These are phyloP conservation scores for Monoraphidium neglectum DNA, from an alignment of 139 green algal genomes.

Conservation along the genomic window DNA sequence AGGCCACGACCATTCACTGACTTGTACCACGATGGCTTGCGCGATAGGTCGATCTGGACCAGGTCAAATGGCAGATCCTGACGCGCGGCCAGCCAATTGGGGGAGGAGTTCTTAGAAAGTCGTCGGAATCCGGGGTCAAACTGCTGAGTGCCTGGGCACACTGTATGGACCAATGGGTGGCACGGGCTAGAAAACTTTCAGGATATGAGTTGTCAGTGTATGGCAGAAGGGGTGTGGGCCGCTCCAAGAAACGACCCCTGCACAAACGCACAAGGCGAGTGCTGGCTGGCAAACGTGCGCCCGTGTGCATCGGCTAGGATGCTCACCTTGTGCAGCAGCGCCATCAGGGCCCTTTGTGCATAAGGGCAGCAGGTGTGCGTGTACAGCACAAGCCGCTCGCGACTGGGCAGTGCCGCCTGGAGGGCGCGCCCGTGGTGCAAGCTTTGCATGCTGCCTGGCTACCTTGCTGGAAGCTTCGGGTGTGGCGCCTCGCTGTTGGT, in stretches of 20 bases:
- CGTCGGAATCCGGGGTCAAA: no score
- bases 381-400: constrained; percentile 42
- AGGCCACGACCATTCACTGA: constrained; percentile 45
- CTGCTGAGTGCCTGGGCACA: no score
- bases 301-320: neutral
- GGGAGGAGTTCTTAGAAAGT: no score
- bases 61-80: constrained; percentile 47
- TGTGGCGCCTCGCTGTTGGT: no score
- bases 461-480: no score
- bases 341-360: constrained; percentile 57
- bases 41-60: constrained; percentile 65
- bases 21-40: constrained; percentile 60
- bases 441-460: neutral
- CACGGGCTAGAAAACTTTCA: no score
- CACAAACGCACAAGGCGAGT: neutral
- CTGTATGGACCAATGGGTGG: no score
- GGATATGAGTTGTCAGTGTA: no score
- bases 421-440: constrained; percentile 14
- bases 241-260: no score
- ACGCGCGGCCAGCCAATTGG: neutral
- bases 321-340: constrained; percentile 57
- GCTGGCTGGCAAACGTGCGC: neutral
- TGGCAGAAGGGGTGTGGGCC: no score
- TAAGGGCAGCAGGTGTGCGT: constrained; percentile 71
- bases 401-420: neutral